Base-by-base conservation (phyloP, 2,329 filamentous ascomycete genomes). In the Colletotrichum cuscutae region DNA sequence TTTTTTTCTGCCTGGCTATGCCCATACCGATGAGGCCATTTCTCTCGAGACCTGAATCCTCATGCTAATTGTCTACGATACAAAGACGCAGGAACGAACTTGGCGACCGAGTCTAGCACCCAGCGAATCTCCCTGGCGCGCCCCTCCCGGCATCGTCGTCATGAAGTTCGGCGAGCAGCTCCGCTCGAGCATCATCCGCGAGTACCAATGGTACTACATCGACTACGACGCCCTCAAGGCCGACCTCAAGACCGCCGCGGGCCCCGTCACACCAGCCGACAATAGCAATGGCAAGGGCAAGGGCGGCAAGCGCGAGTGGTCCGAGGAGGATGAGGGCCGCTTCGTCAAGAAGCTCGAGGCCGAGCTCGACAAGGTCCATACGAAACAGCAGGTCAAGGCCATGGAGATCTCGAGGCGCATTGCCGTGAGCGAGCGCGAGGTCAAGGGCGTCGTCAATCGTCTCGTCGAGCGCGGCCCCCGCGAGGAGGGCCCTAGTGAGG, bases 191-290 rank as follows among this genome's bases (percentile, higher is more conserved):
- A 90, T 98, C 80, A 97, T 98, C 84, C 95, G 94, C 87, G 95
- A 98, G 85, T 99, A 97, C 86, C 92, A 95, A 83, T 98, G 95
- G 92, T 95, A 98, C 87, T 99, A 99, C 86, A 98, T 99, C 84
- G 93, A 95, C 85, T 99, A 99, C 86, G 95, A 98, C 82, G 94
- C 93, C 76, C 90, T 99, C 62, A 99, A 99, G 86, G 88, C 89
- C 77, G 92, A 95, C 76, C 91, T 99, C 74, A 97, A 96, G 84
- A 91, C 89, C 72, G 89, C 92, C 72, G 93, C 89, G 76, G 90
- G 91, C 73, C 79, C 83, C 4, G 65, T 69, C 24, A 35, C 19
- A 67, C 77, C 54, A 57, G 74, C 76, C 22, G 79, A 81, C 63
- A 77, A 79, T 46, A 5, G 42, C 13, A 80, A 80, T 46, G 42